Base-by-base conservation (phyloP, 164 flowering plant species). In the Liriodendron chinense region DNA sequence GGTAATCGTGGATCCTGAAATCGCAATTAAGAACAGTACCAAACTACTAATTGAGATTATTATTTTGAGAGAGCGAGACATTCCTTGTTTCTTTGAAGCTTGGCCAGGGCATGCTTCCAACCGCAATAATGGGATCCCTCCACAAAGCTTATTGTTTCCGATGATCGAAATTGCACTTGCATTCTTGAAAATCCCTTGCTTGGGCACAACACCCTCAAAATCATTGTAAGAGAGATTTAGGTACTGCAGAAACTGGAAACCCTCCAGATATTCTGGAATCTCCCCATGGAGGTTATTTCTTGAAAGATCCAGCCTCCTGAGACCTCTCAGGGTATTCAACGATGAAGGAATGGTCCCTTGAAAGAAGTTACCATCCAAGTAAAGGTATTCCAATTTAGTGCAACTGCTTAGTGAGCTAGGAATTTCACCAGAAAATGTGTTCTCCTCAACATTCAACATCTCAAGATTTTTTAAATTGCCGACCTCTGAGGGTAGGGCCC, bases 71-170 rank as follows among this genome's bases (percentile, higher is more conserved):
- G 68, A 22, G 22, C 13, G 26, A 25, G 7, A 25, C 64, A 7
- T 0, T 25, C 68, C 16, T 16, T 22, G 70, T 65, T 48, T 74
- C 64, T 74, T 66, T 4, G 47, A 50, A 9, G 16, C 21, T 50
- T 9, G 24, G 65, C 24, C 13, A 9, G 61, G 28, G 79, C 89
- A 86, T 5, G 34, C 13, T 7, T 82, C 84, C 62, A 88, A 74
- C 1, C 75, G 43, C 12, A 86, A 62, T 50, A 68, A 49, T 1
- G 75, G 43, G 1, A 80, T 69, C 5, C 86, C 89, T 7, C 88
- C 86, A 76, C 89, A 88, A 20, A 88, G 82, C 43, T 67, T 47
- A 0, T 5, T 49, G 53, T 88, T 88, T 76, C 86, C 86, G 0
- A 20, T 1, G 1, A 86, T 5, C 9, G 80, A 77, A 7, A 82